phyloP scores from a whole-genome alignment of 352 stramenopile genomes.

The Phytophthora citricola region DNA sequence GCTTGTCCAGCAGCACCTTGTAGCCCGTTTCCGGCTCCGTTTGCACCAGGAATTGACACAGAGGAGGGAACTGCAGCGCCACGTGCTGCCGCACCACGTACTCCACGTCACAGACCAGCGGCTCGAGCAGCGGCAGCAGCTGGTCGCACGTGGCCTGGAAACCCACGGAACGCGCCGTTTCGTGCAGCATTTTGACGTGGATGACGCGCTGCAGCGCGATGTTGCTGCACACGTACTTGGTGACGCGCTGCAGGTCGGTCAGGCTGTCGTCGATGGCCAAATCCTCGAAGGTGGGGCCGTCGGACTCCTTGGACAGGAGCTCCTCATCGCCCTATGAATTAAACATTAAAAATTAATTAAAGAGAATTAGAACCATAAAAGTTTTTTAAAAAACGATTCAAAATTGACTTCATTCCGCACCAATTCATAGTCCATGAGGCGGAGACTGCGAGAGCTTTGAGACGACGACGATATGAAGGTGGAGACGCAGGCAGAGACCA shows the following conservation, averaged over 20 bases:
- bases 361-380: conserved; percentile 32
- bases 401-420: conserved; percentile 29
- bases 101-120: conserved; percentile 90
- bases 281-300: conserved; percentile 96
- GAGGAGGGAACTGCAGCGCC: conserved; percentile 88
- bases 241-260: conserved; percentile 94
- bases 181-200: conserved; percentile 96
- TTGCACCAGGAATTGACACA: conserved; percentile 76
- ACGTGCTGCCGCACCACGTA: conserved; percentile 96
- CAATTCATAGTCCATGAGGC: conserved; percentile 58
- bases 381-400: conserved; percentile 2
- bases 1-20: conserved; percentile 73
- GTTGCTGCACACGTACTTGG: conserved; percentile 95
- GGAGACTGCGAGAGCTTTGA: not conserved
- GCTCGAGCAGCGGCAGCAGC: conserved; percentile 92
- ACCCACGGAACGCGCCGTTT: conserved; percentile 84
- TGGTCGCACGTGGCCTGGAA: conserved; percentile 84
- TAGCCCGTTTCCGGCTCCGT: conserved; percentile 64
- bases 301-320: conserved; percentile 37
- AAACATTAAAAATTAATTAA: conserved; percentile 1
- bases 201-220: conserved; percentile 98
- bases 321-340: conserved; percentile 36
- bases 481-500: not conserved
- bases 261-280: conserved; percentile 98
- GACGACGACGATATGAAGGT: not conserved